These are phyloP conservation scores for Komagataea norvegica DNA, from an alignment of 1,139 yeast genomes.

Conservation along the genomic window DNA sequence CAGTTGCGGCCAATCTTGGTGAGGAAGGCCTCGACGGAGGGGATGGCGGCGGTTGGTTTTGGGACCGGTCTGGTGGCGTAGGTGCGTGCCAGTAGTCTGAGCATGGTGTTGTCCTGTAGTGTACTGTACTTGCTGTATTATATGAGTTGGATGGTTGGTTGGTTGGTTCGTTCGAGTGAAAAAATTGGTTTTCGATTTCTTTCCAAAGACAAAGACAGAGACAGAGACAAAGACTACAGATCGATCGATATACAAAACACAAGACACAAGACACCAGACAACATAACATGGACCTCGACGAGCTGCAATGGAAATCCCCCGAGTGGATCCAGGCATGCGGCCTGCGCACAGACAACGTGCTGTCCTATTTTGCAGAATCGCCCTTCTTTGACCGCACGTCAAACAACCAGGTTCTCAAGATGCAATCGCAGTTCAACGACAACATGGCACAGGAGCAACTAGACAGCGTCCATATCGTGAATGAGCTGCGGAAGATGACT, in stretches of 20 bases:
- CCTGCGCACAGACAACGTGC: constrained; percentile 78
- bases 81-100: constrained; percentile 6
- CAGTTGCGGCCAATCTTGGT: constrained; percentile 71
- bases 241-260: not conserved
- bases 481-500: constrained; percentile 67
- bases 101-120: constrained; percentile 2
- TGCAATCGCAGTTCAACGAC: constrained; percentile 90
- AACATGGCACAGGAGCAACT: constrained; percentile 36
- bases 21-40: constrained; percentile 72
- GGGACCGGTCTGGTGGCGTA: constrained; percentile 30
- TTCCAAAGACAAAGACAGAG: too few species aligned
- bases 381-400: constrained; percentile 95
- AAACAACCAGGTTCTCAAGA: constrained; percentile 87
- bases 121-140: too few species aligned
- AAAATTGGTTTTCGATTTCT: too few species aligned
- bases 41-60: constrained; percentile 47
- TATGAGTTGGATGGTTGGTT: too few species aligned
- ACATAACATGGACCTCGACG: too few species aligned
- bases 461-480: constrained; percentile 28
- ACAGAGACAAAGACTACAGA: too few species aligned
- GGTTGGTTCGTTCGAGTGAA: too few species aligned
- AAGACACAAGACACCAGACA: too few species aligned
- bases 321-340: constrained; percentile 94
- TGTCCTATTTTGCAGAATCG: constrained; percentile 87
- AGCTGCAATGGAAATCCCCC: constrained; percentile 94